Evolutionary conservation across 805 yeast genomes (phyloP).

Genomic region (Wickerhamiella galacta): DNA sequence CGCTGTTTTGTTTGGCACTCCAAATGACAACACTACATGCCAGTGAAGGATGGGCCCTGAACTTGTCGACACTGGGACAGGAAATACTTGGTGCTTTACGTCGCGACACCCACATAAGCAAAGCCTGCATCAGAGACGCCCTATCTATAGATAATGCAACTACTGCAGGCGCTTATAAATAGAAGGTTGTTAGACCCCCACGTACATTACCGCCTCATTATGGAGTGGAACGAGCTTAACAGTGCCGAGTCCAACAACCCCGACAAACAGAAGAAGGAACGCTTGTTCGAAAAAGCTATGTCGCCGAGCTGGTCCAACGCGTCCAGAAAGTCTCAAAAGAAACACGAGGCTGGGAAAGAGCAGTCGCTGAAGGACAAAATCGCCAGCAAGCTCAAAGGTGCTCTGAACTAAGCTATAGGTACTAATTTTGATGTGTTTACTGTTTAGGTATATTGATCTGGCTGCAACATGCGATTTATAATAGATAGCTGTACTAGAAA

Average conservation of each 20-base stretch:
- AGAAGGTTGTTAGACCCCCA: no score
- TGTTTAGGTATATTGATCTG: neutral
- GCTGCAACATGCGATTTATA: neutral
- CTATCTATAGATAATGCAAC: no score
- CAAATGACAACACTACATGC: no score
- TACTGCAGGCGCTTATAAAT: no score
- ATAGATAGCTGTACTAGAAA: no score
- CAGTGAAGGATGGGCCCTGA: no score
- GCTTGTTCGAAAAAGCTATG: slow-evolving; percentile 16
- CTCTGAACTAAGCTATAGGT: slow-evolving; percentile 5
- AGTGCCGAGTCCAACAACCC: slow-evolving; percentile 7
- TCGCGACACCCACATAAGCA: no score
- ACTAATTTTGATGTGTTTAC: neutral
- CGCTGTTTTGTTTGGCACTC: no score
- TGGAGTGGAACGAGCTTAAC: slow-evolving; percentile 10
- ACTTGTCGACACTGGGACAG: no score
- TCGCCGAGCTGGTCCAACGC: slow-evolving; percentile 17
- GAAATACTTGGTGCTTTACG: no score
- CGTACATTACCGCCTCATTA: no score
- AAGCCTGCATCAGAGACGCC: no score
- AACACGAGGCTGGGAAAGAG: slow-evolving; percentile 3
- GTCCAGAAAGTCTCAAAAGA: slow-evolving; percentile 5
- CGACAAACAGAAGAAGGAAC: slow-evolving; percentile 13
- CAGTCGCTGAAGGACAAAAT: slow-evolving; percentile 13
- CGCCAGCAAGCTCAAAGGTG: slow-evolving; percentile 14